These are phyloP conservation scores for Rubroshorea leprosula DNA, from an alignment of 345 rosid species.

Conservation along the genomic window DNA sequence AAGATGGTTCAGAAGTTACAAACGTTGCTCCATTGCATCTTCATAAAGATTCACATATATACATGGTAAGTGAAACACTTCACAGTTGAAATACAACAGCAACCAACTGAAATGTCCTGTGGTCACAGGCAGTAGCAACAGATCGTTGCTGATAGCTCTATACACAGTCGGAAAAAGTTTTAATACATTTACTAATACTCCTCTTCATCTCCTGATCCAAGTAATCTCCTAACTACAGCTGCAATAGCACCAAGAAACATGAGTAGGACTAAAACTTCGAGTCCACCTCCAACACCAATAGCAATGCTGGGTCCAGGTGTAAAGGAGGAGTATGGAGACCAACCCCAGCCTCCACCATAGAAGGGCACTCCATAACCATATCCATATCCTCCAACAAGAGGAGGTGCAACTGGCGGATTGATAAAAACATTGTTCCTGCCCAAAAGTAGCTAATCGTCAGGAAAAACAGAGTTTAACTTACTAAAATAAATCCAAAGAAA, in stretches of 20 bases:
- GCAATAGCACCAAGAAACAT: constrained; percentile 76
- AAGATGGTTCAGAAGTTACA: no score
- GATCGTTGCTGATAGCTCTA: constrained; percentile 1
- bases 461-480: background rate
- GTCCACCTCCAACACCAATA: constrained; percentile 78
- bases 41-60: no score
- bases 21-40: no score
- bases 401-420: constrained; percentile 84
- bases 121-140: background rate
- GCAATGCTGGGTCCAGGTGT: constrained; percentile 85
- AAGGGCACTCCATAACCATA: constrained; percentile 68
- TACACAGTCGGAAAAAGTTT: constrained; percentile 1
- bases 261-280: constrained; percentile 55
- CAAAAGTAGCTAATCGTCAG: background rate
- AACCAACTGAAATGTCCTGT: background rate
- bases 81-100: constrained; percentile 5
- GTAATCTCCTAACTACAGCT: constrained; percentile 59
- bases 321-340: constrained; percentile 93
- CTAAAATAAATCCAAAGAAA: no score
- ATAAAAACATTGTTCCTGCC: constrained; percentile 81
- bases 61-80: no score
- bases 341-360: constrained; percentile 80
- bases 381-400: constrained; percentile 90
- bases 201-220: constrained; percentile 57
- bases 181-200: constrained; percentile 30